phyloP scores from a whole-genome alignment of 2,329 filamentous ascomycete genomes.

The Alternaria arborescens region DNA sequence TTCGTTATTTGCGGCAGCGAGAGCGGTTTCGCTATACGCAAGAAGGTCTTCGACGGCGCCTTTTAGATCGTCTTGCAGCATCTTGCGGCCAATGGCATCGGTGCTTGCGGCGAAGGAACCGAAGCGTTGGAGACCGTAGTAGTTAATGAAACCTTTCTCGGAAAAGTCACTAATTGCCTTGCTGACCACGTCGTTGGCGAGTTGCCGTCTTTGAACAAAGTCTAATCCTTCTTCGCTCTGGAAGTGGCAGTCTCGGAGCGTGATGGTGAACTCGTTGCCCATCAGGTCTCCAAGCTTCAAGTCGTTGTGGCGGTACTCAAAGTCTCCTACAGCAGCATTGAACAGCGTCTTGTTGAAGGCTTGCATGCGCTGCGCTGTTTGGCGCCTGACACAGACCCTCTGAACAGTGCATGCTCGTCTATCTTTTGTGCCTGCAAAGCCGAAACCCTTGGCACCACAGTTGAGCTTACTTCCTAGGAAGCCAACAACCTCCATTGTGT shows the following conservation, averaged over 20 bases:
- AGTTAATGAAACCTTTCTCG: slow-evolving; percentile 89
- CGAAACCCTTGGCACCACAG: slow-evolving; percentile 72
- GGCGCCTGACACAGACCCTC: slow-evolving; percentile 72
- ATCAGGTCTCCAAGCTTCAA: slow-evolving; percentile 83
- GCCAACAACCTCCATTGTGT: slow-evolving; percentile 89
- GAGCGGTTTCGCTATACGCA: slow-evolving; percentile 71
- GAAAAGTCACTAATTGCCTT: slow-evolving; percentile 72
- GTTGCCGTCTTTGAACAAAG: slow-evolving; percentile 52
- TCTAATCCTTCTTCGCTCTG: slow-evolving; percentile 52
- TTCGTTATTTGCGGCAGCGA: slow-evolving; percentile 59
- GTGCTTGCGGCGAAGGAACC: slow-evolving; percentile 88
- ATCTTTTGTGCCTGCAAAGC: slow-evolving; percentile 92
- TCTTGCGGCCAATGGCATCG: slow-evolving; percentile 82
- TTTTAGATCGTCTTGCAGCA: slow-evolving; percentile 82
- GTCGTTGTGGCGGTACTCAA: slow-evolving; percentile 74
- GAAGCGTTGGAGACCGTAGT: slow-evolving; percentile 97
- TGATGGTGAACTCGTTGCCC: slow-evolving; percentile 94
- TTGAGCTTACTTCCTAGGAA: slow-evolving; percentile 78
- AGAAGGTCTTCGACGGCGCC: slow-evolving; percentile 82
- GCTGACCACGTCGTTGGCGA: slow-evolving; percentile 62
- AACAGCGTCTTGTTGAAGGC: slow-evolving; percentile 68
- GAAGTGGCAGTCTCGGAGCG: slow-evolving; percentile 83
- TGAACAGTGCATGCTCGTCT: slow-evolving; percentile 86
- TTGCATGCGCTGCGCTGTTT: slow-evolving; percentile 70
- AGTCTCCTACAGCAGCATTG: slow-evolving; percentile 77